phyloP scores from a whole-genome alignment of 192 early-diverging fungal genomes.

The Entomortierella lignicola region DNA sequence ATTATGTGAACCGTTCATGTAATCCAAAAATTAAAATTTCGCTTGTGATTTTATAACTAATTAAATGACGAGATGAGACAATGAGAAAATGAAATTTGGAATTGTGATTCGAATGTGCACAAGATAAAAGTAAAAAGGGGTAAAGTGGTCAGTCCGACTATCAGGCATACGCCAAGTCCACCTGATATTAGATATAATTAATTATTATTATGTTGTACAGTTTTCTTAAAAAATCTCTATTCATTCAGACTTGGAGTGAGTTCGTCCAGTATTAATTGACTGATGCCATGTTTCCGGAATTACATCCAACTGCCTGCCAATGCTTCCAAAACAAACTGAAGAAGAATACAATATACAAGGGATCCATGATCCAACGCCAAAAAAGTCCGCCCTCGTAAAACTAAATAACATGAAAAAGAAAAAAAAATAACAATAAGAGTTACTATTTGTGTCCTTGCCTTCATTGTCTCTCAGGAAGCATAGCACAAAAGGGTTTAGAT shows the following conservation, averaged over 20 bases:
- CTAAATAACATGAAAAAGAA: constrained; percentile 34
- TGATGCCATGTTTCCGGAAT: constrained; percentile 57
- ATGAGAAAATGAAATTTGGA: not conserved
- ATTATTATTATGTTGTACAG: not conserved
- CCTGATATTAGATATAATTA: not conserved
- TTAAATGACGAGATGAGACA: not conserved
- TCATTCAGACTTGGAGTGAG: constrained; percentile 40
- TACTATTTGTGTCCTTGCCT: not conserved
- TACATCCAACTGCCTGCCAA: constrained; percentile 72
- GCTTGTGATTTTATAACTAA: no score
- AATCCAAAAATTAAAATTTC: no score
- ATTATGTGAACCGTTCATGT: no score
- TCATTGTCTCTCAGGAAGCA: not conserved
- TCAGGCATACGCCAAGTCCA: not conserved
- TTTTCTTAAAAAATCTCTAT: not conserved
- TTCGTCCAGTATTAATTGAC: not conserved
- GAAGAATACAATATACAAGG: constrained; percentile 65
- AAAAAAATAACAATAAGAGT: constrained; percentile 2
- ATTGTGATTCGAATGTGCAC: not conserved
- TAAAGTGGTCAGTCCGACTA: no score
- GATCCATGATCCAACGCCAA: constrained; percentile 74
- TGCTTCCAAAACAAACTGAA: constrained; percentile 73
- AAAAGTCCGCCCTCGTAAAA: constrained; percentile 77
- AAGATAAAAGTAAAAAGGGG: not conserved
- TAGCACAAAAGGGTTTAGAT: not conserved